Base-by-base conservation (phyloP, 163 green algal genomes). In the Scenedesmus sp. region DNA sequence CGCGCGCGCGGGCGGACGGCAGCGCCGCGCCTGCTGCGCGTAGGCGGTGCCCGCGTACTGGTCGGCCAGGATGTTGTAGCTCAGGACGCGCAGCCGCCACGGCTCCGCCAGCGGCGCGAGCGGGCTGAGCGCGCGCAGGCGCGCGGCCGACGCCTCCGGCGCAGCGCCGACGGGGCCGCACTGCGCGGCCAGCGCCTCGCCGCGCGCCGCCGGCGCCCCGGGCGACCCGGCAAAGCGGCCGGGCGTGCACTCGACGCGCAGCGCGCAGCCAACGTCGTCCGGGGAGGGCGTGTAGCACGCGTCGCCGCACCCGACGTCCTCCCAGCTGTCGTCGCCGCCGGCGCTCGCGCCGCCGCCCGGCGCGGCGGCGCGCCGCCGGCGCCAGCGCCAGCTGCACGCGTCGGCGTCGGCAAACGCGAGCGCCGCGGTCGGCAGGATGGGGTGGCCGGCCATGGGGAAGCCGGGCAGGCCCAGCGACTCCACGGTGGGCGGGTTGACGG, bases 41-140 rank as follows among this genome's bases (percentile, higher is more conserved):
- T 91, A 89, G 17, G 88, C 84, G 14, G 83, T 92, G 11, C 87
- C 85, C 0, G 91, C 91, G 65, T 98, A 98, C 85, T 98, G 93
- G 88, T 97, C 94, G 10, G 94, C 94, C 71, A 98, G 84, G 60
- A 98, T 92, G 89, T 98, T 98, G 88, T 98, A 98, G 33, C 91
- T 95, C 58, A 96, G 66, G 0, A 96, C 85, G 0, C 94, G 84
- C 26, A 98, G 85, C 7, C 62, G 65, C 63, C 26, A 71, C 24
- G 60, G 58, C 33, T 70, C 58, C 33, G 45, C 24, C 42, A 80
- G 58, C 9, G 44, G n/a, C 28, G 64, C 53, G 7, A 45, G 56
- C 11, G 70, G 60, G n/a, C 20, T 34, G 13, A 89, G 63, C 28
- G 58, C 34, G 22, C 74, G 62, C 24, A 74, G 28, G 7, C 36